Conservation (phyloP, 1,284 basidiomycete species). For the Acaromyces ingoldii region DNA sequence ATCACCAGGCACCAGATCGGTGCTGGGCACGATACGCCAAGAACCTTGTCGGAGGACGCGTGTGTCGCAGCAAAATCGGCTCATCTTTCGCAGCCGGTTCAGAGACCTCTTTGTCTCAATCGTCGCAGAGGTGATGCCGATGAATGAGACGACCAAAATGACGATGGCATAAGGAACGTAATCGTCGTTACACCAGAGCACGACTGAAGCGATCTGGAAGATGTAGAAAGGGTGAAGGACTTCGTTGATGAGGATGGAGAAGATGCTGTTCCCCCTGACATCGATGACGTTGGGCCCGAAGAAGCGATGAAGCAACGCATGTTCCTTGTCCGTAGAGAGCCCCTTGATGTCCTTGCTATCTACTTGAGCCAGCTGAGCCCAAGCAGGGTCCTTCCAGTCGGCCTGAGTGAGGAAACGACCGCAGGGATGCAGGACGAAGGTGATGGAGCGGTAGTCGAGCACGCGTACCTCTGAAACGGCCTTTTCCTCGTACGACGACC, state of each 20-base stretch:
- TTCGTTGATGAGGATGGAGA: conserved; percentile 22
- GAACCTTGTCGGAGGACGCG: conserved; percentile 10
- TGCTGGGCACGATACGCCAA: conserved; percentile 14
- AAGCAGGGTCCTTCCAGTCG: not conserved
- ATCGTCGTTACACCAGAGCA: conserved; percentile 26
- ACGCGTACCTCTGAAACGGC: not conserved
- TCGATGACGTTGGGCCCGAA: conserved; percentile 26
- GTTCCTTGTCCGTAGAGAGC: not conserved
- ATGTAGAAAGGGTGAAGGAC: conserved; percentile 36
- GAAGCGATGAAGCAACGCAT: conserved; percentile 7
- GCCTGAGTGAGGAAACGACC: not conserved
- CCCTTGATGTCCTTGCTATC: not conserved
- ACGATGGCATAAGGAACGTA: conserved; percentile 28
- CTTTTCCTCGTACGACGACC: not conserved
- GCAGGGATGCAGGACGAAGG: not conserved
- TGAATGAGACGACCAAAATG: conserved; percentile 18
- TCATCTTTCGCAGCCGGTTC: conserved; percentile 24
- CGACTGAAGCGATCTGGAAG: conserved; percentile 26
- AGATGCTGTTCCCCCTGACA: conserved; percentile 19
- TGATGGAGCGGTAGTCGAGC: not conserved
- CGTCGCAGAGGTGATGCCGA: conserved; percentile 28
- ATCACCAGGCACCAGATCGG: conserved; percentile 29
- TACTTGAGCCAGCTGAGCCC: not conserved
- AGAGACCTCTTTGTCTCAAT: conserved; percentile 23
- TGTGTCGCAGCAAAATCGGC: conserved; percentile 22